Evolutionary conservation across 2,329 filamentous ascomycete species (phyloP), one percentile per base, ranked within the genome.

Genomic region (Xylariaceae sp.): DNA sequence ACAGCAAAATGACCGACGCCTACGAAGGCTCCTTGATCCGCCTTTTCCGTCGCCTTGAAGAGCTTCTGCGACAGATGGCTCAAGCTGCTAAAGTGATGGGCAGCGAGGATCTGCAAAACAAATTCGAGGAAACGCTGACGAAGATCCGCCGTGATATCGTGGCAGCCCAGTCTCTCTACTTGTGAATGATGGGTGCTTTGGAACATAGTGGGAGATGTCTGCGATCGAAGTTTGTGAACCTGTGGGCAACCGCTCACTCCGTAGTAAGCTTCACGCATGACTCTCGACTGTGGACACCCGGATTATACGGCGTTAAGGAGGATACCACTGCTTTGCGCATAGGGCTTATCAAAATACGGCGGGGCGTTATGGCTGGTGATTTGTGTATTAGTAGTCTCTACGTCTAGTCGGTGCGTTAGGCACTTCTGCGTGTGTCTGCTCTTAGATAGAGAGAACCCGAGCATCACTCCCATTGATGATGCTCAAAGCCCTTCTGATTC

Each of bases 1-100:
- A 7, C 56, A 95, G 92, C 73, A 95, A 95, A 89, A 96, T 99
- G 91, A 97, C 94, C 27, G 92, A 96, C 62, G 89, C 92, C 27
- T 99, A 96, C 70, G 94, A 99, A 74, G 94, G 94, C 52, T 96
- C 90, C 51, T 75, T 99, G 53, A 97, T 99, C 61, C 90, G 94
- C 43, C 83, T 96, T 36, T 99, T 99, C 82, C 87, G 94, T 47
- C 88, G 94, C 17, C 77, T 99, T 31, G 94, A 99, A 71, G 94
- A 99, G 72, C 77, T 96, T 50, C 76, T 99, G 33, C 83, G 94
- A 58, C 94, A 99, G 70, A 95, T 97, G 81, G 92, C 87, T 14
- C 89, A 97, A 72, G 94, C 92, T 19, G 83, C 89, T 58, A 97
- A 96, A 74, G 92, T 96, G 55, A 99, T 99, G 94, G 94, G 94